Base-by-base conservation (phyloP, 1,139 yeast species). In the Magnusiomyces magnusii region DNA sequence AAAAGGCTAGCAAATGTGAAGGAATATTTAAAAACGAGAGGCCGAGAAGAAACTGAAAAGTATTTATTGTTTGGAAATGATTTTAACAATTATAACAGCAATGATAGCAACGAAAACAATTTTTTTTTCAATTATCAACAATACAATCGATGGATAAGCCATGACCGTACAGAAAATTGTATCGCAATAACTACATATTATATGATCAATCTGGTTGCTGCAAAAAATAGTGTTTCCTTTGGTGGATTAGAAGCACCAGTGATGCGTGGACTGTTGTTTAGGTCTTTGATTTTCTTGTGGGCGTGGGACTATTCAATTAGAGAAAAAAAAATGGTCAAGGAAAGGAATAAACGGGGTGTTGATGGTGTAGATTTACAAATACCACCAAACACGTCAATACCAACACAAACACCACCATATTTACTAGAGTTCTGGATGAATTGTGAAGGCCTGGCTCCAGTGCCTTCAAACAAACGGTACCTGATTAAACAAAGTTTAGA, bases 1-100 rank as follows among this genome's bases (percentile, higher is more conserved):
- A n/a, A n/a, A n/a, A n/a, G n/a, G n/a, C n/a, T n/a, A n/a, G n/a
- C n/a, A n/a, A n/a, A n/a, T n/a, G n/a, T n/a, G n/a, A n/a, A n/a
- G n/a, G n/a, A n/a, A n/a, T n/a, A n/a, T n/a, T n/a, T n/a, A n/a
- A n/a, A n/a, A n/a, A n/a, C n/a, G n/a, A n/a, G n/a, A n/a, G n/a
- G n/a, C n/a, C 31, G 17, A 15, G 34, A 47, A 15, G 5, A 24
- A 27, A 25, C 31, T 24, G 51, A 47, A 25, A 31, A 47, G 17
- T 47, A 24, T 17, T 47, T 47, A 34, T 17, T 47, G 31, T 47
- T 47, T 47, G 51, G 51, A n/a, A n/a, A n/a, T n/a, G n/a, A n/a
- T n/a, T n/a, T n/a, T n/a, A n/a, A n/a, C n/a, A n/a, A n/a, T n/a
- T n/a, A n/a, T 5, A 17, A 47, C 13, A 27, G 51, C 51, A 17